Evolutionary conservation across 495 filamentous ascomycete genomes (phyloP).

Genomic region (Chaetomidium leptoderma): DNA sequence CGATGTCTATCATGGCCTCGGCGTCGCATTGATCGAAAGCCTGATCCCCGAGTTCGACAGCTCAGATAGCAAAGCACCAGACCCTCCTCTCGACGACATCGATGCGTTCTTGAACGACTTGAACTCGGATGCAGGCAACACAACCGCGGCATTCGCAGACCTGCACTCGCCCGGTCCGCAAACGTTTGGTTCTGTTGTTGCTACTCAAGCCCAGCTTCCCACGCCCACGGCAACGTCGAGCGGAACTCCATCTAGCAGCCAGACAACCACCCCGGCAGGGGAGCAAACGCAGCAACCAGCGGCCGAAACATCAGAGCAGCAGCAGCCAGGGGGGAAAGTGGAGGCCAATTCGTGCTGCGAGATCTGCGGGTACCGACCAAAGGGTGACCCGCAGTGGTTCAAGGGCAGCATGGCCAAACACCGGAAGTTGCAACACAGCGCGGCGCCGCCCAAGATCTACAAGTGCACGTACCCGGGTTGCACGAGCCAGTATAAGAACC

Average conservation of each 20-base stretch:
- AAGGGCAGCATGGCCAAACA: conserved; percentile 52
- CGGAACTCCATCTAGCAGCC: conserved; percentile 4
- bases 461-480: conserved; percentile 47
- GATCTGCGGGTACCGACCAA: conserved; percentile 48
- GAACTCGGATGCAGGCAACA: conserved; percentile 5
- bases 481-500: conserved; percentile 48
- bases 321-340: conserved; percentile 25
- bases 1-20: conserved; percentile 35
- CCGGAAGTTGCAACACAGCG: conserved; percentile 46
- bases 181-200: not conserved
- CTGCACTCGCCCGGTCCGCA: not conserved
- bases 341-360: conserved; percentile 42
- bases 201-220: conserved; percentile 1
- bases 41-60: conserved; percentile 30
- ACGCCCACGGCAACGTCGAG: conserved; percentile 11
- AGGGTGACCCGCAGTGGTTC: conserved; percentile 51
- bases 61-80: not conserved
- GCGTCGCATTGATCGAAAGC: conserved; percentile 35
- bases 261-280: conserved; percentile 1
- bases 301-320: conserved; percentile 10
- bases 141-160: not conserved
- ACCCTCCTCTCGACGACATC: conserved; percentile 18
- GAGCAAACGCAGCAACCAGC: conserved; percentile 13
- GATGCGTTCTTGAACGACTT: conserved; percentile 26
- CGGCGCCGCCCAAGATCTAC: conserved; percentile 41